Percentiles rank a stretch among this genome's conserved stretches.
phyloP scores from a whole-genome alignment of 163 green algal species.

The Chlorella variabilis region DNA sequence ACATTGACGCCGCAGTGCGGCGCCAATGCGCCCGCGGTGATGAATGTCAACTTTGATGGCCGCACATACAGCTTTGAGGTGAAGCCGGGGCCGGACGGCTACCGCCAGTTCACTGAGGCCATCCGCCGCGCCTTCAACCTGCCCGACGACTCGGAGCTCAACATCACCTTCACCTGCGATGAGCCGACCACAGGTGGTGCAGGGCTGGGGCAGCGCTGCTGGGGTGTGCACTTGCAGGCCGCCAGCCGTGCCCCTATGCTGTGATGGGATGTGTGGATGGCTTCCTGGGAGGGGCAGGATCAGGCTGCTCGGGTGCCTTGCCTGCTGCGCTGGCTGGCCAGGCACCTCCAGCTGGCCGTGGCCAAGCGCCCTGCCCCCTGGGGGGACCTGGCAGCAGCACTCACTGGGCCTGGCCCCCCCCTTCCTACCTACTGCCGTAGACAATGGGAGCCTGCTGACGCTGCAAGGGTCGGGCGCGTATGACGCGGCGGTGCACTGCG shows the following conservation, averaged over 20 bases:
- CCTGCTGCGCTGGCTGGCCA: no score
- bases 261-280: background rate
- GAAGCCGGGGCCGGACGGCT: constrained; percentile 72
- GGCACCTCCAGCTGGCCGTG: no score
- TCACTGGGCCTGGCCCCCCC: background rate
- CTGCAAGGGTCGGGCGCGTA: constrained; percentile 86
- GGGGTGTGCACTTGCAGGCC: no score
- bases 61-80: constrained; percentile 63
- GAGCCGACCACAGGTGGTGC: constrained; percentile 74
- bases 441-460: constrained; percentile 76
- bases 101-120: constrained; percentile 81
- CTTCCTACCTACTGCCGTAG: constrained; percentile 15
- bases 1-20: constrained; percentile 74
- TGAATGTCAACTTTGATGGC: constrained; percentile 95
- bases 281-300: no score
- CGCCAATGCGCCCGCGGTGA: constrained; percentile 78
- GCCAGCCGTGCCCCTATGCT: background rate
- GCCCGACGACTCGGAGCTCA: constrained; percentile 77
- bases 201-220: no score
- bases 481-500: constrained; percentile 90
- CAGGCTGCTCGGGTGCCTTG: no score
- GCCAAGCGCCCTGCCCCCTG: no score
- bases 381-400: background rate
- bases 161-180: constrained; percentile 94
- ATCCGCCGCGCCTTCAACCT: constrained; percentile 85